Evolutionary conservation across 495 filamentous ascomycete genomes (phyloP).

Genomic region (Penicillium angulare): DNA sequence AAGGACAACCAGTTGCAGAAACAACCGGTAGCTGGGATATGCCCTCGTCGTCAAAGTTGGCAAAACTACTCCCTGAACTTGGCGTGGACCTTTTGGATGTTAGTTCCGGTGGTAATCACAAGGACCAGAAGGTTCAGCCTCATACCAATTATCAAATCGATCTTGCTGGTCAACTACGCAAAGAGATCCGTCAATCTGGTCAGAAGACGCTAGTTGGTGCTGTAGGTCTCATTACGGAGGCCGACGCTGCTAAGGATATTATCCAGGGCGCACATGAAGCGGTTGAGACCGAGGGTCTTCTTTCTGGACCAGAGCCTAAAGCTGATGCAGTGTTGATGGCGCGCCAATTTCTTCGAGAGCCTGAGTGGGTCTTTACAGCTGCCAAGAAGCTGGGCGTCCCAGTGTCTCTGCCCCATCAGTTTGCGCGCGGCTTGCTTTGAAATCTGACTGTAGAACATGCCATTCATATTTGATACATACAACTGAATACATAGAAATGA

Average conservation of each 20-base stretch:
- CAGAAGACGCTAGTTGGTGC: conserved; percentile 61
- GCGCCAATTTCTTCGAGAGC: conserved; percentile 64
- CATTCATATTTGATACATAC: not conserved
- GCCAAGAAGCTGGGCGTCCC: conserved; percentile 60
- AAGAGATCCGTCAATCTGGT: conserved; percentile 53
- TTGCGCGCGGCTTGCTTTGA: conserved; percentile 20
- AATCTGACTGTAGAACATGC: not conserved
- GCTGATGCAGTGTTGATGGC: conserved; percentile 65
- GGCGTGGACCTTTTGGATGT: conserved; percentile 78
- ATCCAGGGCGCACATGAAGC: conserved; percentile 54
- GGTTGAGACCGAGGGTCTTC: conserved; percentile 35
- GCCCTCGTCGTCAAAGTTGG: conserved; percentile 58
- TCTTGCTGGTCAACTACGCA: conserved; percentile 58
- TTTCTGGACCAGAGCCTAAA: conserved; percentile 38
- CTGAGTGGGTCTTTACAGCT: conserved; percentile 61
- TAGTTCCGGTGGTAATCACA: conserved; percentile 65
- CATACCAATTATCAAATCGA: conserved; percentile 61
- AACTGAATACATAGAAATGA: no score
- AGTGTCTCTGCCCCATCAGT: conserved; percentile 57
- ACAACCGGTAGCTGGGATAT: conserved; percentile 62
- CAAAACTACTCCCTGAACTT: conserved; percentile 59
- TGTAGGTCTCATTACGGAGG: conserved; percentile 69
- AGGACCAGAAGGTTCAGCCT: conserved; percentile 54
- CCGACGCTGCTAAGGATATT: conserved; percentile 55
- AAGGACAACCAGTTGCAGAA: conserved; percentile 45